Conservation (phyloP, 1,284 basidiomycete species). For the Tilletia horrida region DNA sequence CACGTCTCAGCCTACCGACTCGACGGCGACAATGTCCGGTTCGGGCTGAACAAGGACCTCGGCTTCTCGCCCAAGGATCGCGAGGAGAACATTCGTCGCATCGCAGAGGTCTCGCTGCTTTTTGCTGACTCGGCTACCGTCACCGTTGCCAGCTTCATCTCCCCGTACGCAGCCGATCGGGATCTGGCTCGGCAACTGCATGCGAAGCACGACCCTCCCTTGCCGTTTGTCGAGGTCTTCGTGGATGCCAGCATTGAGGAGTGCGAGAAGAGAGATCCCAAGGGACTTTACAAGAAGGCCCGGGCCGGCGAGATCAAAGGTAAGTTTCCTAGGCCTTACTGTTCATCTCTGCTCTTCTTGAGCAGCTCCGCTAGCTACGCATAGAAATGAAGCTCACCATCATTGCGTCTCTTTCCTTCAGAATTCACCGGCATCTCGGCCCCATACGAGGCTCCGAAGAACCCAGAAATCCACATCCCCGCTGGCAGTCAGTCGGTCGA, state of each 20-base stretch:
- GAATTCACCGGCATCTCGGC: slow-evolving; percentile 98
- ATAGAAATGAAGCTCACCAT: not conserved
- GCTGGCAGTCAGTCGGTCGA: slow-evolving; percentile 77
- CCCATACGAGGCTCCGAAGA: slow-evolving; percentile 85
- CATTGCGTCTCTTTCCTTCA: slow-evolving; percentile 49
- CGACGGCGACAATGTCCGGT: slow-evolving; percentile 94
- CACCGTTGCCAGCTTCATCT: slow-evolving; percentile 94
- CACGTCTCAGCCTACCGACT: slow-evolving; percentile 84
- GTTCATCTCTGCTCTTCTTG: not conserved
- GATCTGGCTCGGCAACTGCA: slow-evolving; percentile 80
- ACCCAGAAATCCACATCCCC: slow-evolving; percentile 86
- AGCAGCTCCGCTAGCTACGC: not conserved
- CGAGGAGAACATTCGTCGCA: slow-evolving; percentile 94
- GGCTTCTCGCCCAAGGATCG: slow-evolving; percentile 92
- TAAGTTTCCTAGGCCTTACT: slow-evolving; percentile 53
- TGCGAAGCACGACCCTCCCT: slow-evolving; percentile 59
- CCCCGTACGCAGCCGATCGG: slow-evolving; percentile 85
- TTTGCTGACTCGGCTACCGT: slow-evolving; percentile 85
- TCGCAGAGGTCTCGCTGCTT: slow-evolving; percentile 93
- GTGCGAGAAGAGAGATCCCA: slow-evolving; percentile 90
- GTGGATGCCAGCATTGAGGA: slow-evolving; percentile 85
- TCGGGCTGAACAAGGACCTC: slow-evolving; percentile 96
- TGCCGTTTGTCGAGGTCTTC: slow-evolving; percentile 87
- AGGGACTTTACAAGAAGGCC: slow-evolving; percentile 96
- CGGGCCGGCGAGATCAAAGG: slow-evolving; percentile 94